Conservation (phyloP, 176 grass and related monocot species). For the Aegilops longissima region DNA sequence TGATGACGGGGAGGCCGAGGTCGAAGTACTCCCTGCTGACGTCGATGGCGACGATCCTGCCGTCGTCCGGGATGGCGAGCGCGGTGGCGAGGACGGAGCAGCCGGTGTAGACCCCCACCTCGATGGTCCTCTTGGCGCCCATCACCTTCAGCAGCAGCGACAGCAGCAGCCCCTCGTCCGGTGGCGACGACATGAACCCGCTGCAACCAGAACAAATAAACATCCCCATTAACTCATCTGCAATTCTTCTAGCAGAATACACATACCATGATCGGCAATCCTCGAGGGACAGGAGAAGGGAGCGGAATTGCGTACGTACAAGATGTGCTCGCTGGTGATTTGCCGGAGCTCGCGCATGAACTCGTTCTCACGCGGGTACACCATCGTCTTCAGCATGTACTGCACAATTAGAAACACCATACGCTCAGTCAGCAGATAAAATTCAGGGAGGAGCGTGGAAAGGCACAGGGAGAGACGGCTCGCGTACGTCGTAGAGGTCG, state of each 20-base stretch:
- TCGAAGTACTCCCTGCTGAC: slow-evolving; percentile 38
- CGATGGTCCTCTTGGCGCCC: slow-evolving; percentile 70
- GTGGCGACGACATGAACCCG: slow-evolving; percentile 40
- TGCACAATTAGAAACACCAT: neutral
- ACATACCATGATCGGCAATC: neutral
- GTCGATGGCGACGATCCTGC: slow-evolving; percentile 57
- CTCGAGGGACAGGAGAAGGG: neutral
- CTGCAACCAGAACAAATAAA: slow-evolving; percentile 8
- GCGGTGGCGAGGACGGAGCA: slow-evolving; percentile 75
- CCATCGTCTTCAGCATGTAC: slow-evolving; percentile 71
- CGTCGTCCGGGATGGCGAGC: slow-evolving; percentile 72
- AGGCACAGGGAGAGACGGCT: no score
- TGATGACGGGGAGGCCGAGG: slow-evolving; percentile 44
- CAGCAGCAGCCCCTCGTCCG: slow-evolving; percentile 58
- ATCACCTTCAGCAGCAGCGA: slow-evolving; percentile 66
- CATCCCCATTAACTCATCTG: no score
- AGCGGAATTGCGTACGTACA: slow-evolving; percentile 35
- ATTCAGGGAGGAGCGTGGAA: neutral
- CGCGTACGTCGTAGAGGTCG: slow-evolving; percentile 44
- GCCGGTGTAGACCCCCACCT: slow-evolving; percentile 86
- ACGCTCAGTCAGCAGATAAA: neutral
- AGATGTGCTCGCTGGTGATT: slow-evolving; percentile 42
- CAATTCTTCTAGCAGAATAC: neutral
- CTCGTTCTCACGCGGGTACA: slow-evolving; percentile 71
- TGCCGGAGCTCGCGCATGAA: slow-evolving; percentile 67